phyloP scores from a whole-genome alignment of 2,329 filamentous ascomycete genomes.

The Hirsutella rhossiliensis region DNA sequence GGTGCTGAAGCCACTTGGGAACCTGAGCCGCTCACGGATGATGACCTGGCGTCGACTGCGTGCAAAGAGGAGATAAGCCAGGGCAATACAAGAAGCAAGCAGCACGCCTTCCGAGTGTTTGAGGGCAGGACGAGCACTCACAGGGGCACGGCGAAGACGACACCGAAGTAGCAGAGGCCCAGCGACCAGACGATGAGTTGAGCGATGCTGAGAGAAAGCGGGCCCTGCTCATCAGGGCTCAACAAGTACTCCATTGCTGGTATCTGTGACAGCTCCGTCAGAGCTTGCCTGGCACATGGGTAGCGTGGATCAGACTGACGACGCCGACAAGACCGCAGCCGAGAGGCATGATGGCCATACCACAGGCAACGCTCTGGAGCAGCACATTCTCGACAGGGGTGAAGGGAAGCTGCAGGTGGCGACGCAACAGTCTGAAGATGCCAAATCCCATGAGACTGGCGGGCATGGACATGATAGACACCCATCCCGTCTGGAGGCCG shows the following conservation, averaged over 20 bases:
- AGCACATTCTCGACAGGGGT: constrained; percentile 93
- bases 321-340: constrained; percentile 94
- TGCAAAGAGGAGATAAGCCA: background rate
- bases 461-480: constrained; percentile 90
- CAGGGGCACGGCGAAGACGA: constrained; percentile 89
- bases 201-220: constrained; percentile 57
- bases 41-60: constrained; percentile 71
- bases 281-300: background rate
- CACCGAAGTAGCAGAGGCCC: constrained; percentile 90
- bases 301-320: constrained; percentile 21
- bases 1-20: constrained; percentile 91
- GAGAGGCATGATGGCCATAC: constrained; percentile 92
- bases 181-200: constrained; percentile 84
- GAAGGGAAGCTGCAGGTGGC: constrained; percentile 67
- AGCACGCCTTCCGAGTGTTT: background rate
- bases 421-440: constrained; percentile 71
- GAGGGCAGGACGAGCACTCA: constrained; percentile 24
- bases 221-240: constrained; percentile 64
- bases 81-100: background rate
- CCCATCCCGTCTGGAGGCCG: constrained; percentile 71
- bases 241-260: constrained; percentile 85
- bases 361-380: constrained; percentile 89
- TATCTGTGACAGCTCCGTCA: constrained; percentile 32
- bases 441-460: constrained; percentile 89
- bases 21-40: constrained; percentile 81